These are phyloP conservation scores for Voacanga thouarsii DNA, from an alignment of 257 asterid species.

Conservation along the genomic window DNA sequence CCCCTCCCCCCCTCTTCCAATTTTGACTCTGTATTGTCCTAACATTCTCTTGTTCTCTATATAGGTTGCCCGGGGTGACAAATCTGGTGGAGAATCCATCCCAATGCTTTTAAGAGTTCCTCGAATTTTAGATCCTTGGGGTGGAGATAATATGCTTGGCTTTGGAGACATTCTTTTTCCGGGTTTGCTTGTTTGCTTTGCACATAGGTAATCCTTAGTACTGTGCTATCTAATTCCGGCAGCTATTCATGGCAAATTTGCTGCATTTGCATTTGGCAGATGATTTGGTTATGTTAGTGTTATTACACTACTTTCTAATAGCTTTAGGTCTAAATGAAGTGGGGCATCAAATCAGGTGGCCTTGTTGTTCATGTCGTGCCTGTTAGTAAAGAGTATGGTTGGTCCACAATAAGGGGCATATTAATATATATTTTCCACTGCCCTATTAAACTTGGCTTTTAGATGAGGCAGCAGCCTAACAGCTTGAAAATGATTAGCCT, in stretches of 20 bases:
- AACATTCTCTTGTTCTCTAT: constrained; percentile 18
- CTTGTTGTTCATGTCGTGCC: neutral
- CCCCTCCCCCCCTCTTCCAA: no score
- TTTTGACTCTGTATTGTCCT: neutral
- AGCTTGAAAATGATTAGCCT: no score
- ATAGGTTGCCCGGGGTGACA: constrained; percentile 93
- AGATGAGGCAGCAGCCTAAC: no score
- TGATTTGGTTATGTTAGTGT: neutral
- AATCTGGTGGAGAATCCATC: constrained; percentile 92
- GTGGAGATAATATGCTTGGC: constrained; percentile 93
- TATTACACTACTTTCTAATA: neutral
- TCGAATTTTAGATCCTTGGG: constrained; percentile 84
- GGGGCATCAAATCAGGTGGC: neutral
- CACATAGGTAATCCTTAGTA: constrained; percentile 53
- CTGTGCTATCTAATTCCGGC: constrained; percentile 3
- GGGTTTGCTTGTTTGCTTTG: constrained; percentile 82
- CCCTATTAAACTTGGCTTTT: no score
- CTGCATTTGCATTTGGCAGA: neutral
- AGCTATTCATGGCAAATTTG: neutral
- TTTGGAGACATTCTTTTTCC: constrained; percentile 97
- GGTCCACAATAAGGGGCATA: no score
- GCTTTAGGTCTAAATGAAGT: neutral
- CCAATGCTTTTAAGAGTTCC: constrained; percentile 98
- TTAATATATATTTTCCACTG: no score
- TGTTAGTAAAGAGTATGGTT: neutral